Evolutionary conservation across 257 asterid genomes (phyloP), one percentile per base, ranked within the genome.

Genomic region (Rubia yunnanensis): DNA sequence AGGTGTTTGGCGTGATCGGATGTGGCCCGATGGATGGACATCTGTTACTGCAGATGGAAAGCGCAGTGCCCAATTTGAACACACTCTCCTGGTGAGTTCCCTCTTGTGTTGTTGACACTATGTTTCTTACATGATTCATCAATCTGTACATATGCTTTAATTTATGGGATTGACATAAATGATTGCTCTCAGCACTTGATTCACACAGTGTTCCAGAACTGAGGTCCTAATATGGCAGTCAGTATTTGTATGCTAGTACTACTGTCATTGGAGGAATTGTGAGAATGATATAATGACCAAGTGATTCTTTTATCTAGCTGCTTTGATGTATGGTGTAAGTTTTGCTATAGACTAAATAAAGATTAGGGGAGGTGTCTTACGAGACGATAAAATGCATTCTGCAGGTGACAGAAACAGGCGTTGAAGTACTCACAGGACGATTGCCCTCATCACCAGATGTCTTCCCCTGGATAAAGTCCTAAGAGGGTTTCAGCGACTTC

Each of bases 1-100:
- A 92, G 98, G 97, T 44, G 85, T 82, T 59, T 89, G 99, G 97
- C 95, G 92, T 44, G 99, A 92, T 68, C 88, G 90, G 41, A 86
- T 83, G 91, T 92, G 99, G 99, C 95, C 99, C 38, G 97, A 92
- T 84, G 99, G 99, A 70, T 92, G 99, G 99, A 89, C 99, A 60
- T 79, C 73, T 64, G 99, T 87, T 61, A 92, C 99, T 62, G 90
- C 92, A 2, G 99, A 92, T 74, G 99, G 99, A 39, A 89, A 84
- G 79, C 82, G 96, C 75, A 92, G 97, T 74, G 97, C 97, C 50
- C 99, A 92, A 73, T 92, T 92, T 76, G 97, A 92, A 69, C 99
- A 92, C 73, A 87, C 99, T 0, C 95, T 89, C 72, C 74, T 89
- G 96, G 99, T 92, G 59, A 69, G 70, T 38, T 44, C 11, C 38